Evolutionary conservation across 140 eudicot species (phyloP), one percentile per base, ranked within the genome.

Genomic region (Erigeron philadelphicus): DNA sequence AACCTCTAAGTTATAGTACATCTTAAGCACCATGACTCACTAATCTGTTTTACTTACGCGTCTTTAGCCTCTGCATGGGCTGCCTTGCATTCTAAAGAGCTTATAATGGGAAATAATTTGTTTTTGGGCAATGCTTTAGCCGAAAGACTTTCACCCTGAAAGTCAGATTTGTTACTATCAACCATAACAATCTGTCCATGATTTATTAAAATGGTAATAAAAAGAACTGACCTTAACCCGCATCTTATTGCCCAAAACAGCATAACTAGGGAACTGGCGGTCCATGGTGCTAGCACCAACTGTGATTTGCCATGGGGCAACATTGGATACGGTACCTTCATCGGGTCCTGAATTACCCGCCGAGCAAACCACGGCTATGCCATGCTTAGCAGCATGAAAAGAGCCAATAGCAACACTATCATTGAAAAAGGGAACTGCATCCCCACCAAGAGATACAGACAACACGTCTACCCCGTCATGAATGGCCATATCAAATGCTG

Each of bases 211-310:
- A 31, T 2, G 5, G 5, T 31, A 31, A 42, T 5, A 4, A 11
- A 7, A 59, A 62, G 2, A 15, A 75, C 82, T 57, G 60, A 88
- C 97, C 86, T 73, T 74, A 64, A 80, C 74, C 18, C 75, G 74
- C 82, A 74, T 81, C 38, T 83, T 79, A 72, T 86, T 86, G 5
- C 92, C 85, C n/a, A 92, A 77, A 70, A 72, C 63, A 1, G 84
- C 92, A 46, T 71, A 80, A 61, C 87, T 86, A 52, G 86, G 74
- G 77, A 92, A 88, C 63, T 84, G 84, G 7, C 96, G 89, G 75
- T 92, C 98, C 80, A 88, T 88, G 52, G 98, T 86, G 82, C 95
- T 92, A 7, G 98, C 96, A 23, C 88, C 98, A 18, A 88, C 96
- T 6, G 98, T 92, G 49, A 92, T 78, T 64, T 80, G 87, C 98